Percentiles rank a stretch among this genome's conserved stretches.
These are phyloP conservation scores for Aristolochia fimbriata DNA, from an alignment of 164 flowering plant genomes.

Conservation along the genomic window DNA sequence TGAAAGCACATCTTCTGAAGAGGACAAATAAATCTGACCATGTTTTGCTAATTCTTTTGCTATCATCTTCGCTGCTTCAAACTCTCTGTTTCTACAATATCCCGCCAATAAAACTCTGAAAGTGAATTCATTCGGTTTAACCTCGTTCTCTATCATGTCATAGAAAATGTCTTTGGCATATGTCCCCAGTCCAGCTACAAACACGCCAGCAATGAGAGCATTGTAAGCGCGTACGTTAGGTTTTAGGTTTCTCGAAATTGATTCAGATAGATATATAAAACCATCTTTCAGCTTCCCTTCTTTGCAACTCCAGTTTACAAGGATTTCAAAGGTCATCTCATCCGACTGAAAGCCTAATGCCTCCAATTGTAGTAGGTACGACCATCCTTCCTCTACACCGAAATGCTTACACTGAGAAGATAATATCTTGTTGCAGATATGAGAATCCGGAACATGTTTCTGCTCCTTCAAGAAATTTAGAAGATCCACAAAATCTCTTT, in stretches of 20 bases:
- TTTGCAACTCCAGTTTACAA: conserved; percentile 54
- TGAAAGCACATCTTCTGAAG: conserved; percentile 45
- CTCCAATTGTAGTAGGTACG: conserved; percentile 41
- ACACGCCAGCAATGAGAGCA: conserved; percentile 59
- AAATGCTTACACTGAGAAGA: conserved; percentile 33
- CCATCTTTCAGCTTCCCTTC: conserved; percentile 59
- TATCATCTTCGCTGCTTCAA: conserved; percentile 49
- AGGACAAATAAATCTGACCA: conserved; percentile 30
- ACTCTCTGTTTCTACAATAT: conserved; percentile 58
- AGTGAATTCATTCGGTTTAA: conserved; percentile 32
- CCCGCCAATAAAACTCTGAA: conserved; percentile 73
- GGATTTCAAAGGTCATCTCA: conserved; percentile 58
- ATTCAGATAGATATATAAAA: conserved; percentile 52
- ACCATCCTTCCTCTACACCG: conserved; percentile 42
- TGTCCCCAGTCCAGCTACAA: conserved; percentile 51
- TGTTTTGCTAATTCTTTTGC: conserved; percentile 42
- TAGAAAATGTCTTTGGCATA: conserved; percentile 40
- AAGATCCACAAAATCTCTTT: conserved; percentile 64
- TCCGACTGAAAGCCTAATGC: conserved; percentile 50
- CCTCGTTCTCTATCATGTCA: conserved; percentile 59
- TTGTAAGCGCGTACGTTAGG: conserved; percentile 51
- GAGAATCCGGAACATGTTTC: conserved; percentile 31
- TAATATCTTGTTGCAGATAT: conserved; percentile 52
- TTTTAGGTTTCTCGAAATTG: conserved; percentile 41
- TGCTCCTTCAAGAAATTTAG: conserved; percentile 47